Conservation (phyloP, 2,329 filamentous ascomycete species). For the Neopestalotiopsis sp. region DNA sequence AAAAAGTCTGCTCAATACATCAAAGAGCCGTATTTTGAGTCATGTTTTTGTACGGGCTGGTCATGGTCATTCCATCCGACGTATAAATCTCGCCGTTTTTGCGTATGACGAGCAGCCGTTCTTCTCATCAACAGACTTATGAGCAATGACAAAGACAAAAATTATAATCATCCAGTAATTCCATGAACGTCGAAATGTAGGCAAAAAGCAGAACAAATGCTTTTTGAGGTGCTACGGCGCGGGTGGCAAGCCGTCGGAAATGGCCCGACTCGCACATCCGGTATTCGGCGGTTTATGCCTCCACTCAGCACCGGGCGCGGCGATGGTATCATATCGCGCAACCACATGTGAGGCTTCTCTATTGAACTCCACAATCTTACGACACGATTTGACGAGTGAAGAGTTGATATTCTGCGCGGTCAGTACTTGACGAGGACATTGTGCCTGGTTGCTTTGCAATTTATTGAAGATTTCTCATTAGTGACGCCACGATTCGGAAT, state of each 20-base stretch:
- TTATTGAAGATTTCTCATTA: background rate
- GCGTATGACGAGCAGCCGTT: too few relatives aligned
- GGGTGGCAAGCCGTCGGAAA: background rate
- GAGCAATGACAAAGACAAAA: too few relatives aligned
- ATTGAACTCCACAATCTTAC: background rate
- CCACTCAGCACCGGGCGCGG: constrained; percentile 6
- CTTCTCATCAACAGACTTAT: too few relatives aligned
- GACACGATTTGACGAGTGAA: background rate
- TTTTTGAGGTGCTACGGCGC: background rate
- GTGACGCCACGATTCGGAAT: too few relatives aligned
- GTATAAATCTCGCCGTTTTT: too few relatives aligned
- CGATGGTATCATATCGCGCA: constrained; percentile 17
- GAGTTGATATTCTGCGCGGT: too few relatives aligned
- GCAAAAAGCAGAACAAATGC: background rate
- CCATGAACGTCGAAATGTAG: too few relatives aligned
- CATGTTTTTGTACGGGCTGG: background rate
- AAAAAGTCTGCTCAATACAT: background rate
- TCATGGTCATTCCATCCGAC: too few relatives aligned
- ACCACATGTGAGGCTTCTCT: background rate
- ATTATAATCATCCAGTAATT: too few relatives aligned
- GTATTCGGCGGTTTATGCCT: constrained; percentile 2
- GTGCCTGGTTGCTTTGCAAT: background rate
- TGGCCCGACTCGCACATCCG: background rate
- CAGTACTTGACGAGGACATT: background rate
- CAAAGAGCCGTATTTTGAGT: background rate